Evolutionary conservation across 106 monocot genomes (phyloP), one percentile per base, ranked within the genome.

Genomic region (Dactylorhiza incarnata): DNA sequence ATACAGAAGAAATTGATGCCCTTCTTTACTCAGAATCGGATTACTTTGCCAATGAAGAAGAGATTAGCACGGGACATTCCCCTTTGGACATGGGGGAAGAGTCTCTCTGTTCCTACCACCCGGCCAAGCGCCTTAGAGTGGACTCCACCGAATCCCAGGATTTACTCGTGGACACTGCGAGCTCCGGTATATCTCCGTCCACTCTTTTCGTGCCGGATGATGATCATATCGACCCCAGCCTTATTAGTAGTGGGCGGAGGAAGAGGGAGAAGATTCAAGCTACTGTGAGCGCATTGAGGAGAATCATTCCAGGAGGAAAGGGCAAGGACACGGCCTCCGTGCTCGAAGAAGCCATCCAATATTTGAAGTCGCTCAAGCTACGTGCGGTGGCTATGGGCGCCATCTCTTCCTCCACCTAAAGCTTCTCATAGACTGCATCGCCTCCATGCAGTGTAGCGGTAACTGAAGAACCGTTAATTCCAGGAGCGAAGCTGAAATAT

Each of bases 1-100:
- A 94, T 50, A 78, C 83, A 0, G 95, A 95, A 9, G 95, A 92
- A 68, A 95, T 95, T 47, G 84, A 95, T 78, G 95, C 92, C 4
- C 82, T 95, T 14, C 81, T 95, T 0, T 87, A 89, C 58, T 94
- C 94, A 7, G 88, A 87, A 74, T 89, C 94, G 3, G 87, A 91
- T 17, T 80, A 91, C 3, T 45, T 48, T 13, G 68, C 75, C 13
- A 86, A 89, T 48, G 83, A 82, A 53, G 69, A 69, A 7, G 94
- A 83, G 71, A 81, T 78, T 47, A 83, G 87, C 68, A 89, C 87
- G 0, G 89, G 84, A 11, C 79, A 81, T 62, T 84, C 83, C 44
- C 87, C 86, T 45, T 69, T 69, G 69, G 45, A 45, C 45, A 44
- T 68, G 69, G 69, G 45, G 66, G 79, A 83, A 11, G 82, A 75